Conservation (phyloP, 106 monocot species). For the Platanthera guangdongensis region DNA sequence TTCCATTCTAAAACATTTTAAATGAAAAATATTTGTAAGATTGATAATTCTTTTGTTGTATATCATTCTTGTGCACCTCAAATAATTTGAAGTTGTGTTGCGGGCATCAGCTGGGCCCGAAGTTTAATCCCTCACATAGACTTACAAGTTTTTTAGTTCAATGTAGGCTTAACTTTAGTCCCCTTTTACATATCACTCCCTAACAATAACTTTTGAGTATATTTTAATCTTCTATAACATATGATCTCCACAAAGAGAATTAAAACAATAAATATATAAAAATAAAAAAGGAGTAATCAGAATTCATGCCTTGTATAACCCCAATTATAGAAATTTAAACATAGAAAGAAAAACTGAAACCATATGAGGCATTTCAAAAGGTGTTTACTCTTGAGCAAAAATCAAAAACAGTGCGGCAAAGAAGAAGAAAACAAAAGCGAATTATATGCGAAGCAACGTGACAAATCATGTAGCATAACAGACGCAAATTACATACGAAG, state of each 20-base stretch:
- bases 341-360: not conserved
- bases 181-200: too few relatives aligned
- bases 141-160: too few relatives aligned
- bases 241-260: not conserved
- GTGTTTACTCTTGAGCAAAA: not conserved
- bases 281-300: not conserved
- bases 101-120: too few relatives aligned
- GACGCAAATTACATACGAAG: not conserved
- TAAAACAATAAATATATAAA: not conserved
- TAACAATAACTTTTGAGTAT: too few relatives aligned
- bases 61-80: too few relatives aligned
- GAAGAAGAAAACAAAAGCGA: not conserved
- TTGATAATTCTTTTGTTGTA: too few relatives aligned
- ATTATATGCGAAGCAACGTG: not conserved
- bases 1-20: too few relatives aligned
- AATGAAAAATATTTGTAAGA: too few relatives aligned
- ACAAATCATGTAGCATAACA: not conserved
- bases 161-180: too few relatives aligned
- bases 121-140: too few relatives aligned
- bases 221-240: not conserved
- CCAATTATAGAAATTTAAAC: not conserved
- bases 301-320: not conserved
- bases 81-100: too few relatives aligned
- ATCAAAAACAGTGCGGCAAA: not conserved
- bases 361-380: not conserved